Percentiles rank a stretch among this genome's conserved stretches.
Evolutionary conservation across 768 basidiomycete genomes (phyloP).

Genomic region (Termitomyces sp.): DNA sequence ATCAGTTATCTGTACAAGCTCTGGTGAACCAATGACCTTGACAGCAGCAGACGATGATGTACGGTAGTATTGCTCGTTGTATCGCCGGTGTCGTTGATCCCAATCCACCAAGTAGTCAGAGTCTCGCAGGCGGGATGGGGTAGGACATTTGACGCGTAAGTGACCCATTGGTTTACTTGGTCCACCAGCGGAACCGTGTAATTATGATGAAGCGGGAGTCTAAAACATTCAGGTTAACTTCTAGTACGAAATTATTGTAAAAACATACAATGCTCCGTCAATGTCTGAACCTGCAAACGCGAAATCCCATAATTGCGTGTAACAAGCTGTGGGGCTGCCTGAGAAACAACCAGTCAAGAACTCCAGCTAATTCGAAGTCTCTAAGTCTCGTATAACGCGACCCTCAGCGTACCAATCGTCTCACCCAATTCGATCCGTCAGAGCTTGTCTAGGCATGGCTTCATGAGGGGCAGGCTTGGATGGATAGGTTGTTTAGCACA

Average conservation of each 20-base stretch:
- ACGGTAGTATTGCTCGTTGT: conserved; percentile 37
- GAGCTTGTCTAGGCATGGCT: background rate
- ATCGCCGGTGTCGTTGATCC: conserved; percentile 58
- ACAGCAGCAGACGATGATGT: background rate
- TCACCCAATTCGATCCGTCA: conserved; percentile 3
- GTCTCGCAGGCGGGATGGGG: conserved; percentile 41
- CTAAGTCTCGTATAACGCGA: background rate
- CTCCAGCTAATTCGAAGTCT: conserved; percentile 34
- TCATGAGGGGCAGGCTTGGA: background rate
- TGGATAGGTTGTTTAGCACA: background rate
- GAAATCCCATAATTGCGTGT: conserved; percentile 51
- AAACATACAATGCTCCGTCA: conserved; percentile 31
- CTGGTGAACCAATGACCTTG: background rate
- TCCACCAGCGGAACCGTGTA: conserved; percentile 45
- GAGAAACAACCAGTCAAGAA: conserved; percentile 49
- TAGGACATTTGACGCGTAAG: conserved; percentile 39
- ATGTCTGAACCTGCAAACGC: conserved; percentile 54
- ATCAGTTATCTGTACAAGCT: conserved; percentile 36
- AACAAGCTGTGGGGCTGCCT: conserved; percentile 40
- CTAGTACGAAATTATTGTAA: background rate
- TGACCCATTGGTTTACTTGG: conserved; percentile 47
- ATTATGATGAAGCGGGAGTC: conserved; percentile 31
- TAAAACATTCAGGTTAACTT: background rate
- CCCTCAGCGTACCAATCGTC: background rate
- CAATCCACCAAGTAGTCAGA: conserved; percentile 55